Conservation (phyloP, 1,284 basidiomycete species). For the Cryptococcus sp. region DNA sequence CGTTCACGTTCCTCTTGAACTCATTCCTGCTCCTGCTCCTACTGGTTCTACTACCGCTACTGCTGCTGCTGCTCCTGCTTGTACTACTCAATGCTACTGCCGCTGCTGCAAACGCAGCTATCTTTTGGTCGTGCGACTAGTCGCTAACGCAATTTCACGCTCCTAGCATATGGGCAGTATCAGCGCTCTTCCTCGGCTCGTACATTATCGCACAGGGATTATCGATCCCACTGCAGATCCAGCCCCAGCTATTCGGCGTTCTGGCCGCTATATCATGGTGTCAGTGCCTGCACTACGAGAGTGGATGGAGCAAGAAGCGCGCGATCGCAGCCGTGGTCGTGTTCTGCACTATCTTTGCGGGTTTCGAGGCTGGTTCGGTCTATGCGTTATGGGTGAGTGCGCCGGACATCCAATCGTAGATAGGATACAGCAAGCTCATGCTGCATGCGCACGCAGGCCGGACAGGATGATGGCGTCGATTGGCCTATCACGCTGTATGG, state of each 20-base stretch:
- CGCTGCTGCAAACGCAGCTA: too few species aligned
- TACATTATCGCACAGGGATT: constrained; percentile 69
- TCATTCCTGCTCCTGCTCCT: not conserved
- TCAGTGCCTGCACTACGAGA: constrained; percentile 66
- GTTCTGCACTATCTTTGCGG: constrained; percentile 58
- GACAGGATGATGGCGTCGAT: constrained; percentile 57
- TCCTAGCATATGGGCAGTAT: constrained; percentile 63
- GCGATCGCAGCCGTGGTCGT: constrained; percentile 53
- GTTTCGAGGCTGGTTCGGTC: constrained; percentile 64
- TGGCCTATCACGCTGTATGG: constrained; percentile 66
- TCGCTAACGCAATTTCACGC: not conserved
- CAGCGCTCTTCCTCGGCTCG: constrained; percentile 66
- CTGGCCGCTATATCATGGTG: constrained; percentile 67
- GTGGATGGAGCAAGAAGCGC: constrained; percentile 45
- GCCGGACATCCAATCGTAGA: too few species aligned
- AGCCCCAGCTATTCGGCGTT: constrained; percentile 71
- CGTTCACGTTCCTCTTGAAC: constrained; percentile 23
- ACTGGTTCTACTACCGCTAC: too few species aligned
- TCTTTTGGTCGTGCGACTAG: too few species aligned
- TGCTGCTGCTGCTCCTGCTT: too few species aligned
- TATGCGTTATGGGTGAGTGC: constrained; percentile 60
- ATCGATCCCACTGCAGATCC: constrained; percentile 68
- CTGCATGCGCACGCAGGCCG: constrained; percentile 47
- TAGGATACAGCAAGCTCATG: too few species aligned
- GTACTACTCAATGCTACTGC: too few species aligned